Evolutionary conservation across 1,284 basidiomycete species (phyloP), one percentile per base, ranked within the genome.

Genomic region (Athelia psychrophila): DNA sequence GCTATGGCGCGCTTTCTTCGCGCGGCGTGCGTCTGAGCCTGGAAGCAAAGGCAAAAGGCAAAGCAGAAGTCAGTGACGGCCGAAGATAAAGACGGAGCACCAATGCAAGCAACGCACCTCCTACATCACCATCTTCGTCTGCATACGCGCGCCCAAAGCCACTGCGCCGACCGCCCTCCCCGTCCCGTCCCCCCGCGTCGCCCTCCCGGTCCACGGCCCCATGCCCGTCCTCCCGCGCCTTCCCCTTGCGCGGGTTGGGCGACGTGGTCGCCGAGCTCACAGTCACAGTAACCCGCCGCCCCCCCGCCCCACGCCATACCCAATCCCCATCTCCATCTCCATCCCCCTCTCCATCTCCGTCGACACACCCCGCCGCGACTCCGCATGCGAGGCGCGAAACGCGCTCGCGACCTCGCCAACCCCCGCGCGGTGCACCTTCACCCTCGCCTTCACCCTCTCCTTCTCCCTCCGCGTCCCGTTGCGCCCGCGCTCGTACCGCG

Each of bases 171-270:
- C 27, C 27, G 13, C 5, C 6, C 27, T 13, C 13, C 13, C 27
- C 5, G 27, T 5, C 27, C 27, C 27, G 13, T 30, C 27, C 5
- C 13, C 13, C 27, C 38, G 6, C 38, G 20, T 22, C 38, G 20
- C 38, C n/a, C 20, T 42, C 38, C 33, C n/a, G 12, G 22, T 44
- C 48, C 23, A n/a, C 52, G 15, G 9, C 25, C 25, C 18, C 12
- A 12, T 56, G 15, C 33, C 23, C 20, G 52, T 56, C 36, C 68
- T 68, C 5, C 54, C n/a, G n/a, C n/a, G n/a, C 51, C 50, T 69
- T 67, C 16, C 30, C 20, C 15, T 3, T 51, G 5, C 27, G 54
- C 32, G 49, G 49, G 19, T n/a, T 27, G 10, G 49, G 40, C n/a
- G 49, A 44, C 13, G 40, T 23, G 16, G 36, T 50, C 13, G 49